A percentile compares a stretch with the other conserved stretches of the same genome.
Evolutionary conservation across 257 asterid species (phyloP).

Genomic region (Ilex aquifolium): DNA sequence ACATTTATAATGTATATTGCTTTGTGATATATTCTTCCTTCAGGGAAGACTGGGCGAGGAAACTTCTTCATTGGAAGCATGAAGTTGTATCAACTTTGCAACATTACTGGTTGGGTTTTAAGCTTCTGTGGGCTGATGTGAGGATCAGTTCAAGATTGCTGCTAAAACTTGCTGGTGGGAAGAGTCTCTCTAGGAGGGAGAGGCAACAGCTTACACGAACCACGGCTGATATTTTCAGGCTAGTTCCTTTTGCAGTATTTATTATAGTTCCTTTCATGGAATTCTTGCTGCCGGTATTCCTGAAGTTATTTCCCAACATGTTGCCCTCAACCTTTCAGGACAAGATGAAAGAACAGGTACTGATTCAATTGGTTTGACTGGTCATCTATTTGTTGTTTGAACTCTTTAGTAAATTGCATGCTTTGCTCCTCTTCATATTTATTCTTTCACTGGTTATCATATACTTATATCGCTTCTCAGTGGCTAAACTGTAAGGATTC

Average conservation of each 20-base stretch:
- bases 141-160: conserved; percentile 81
- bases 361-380: too few relatives aligned
- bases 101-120: conserved; percentile 87
- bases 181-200: conserved; percentile 84
- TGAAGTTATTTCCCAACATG: conserved; percentile 90
- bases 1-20: too few relatives aligned
- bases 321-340: conserved; percentile 92
- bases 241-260: conserved; percentile 86
- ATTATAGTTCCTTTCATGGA: conserved; percentile 89
- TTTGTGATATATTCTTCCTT: too few relatives aligned
- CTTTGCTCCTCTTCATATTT: too few relatives aligned
- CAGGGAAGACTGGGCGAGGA: conserved; percentile 87
- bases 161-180: conserved; percentile 79
- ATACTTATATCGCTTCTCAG: too few relatives aligned
- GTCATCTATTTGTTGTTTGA: too few relatives aligned
- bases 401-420: too few relatives aligned
- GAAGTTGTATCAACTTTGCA: conserved; percentile 77
- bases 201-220: conserved; percentile 88
- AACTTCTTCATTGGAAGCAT: conserved; percentile 69
- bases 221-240: conserved; percentile 93
- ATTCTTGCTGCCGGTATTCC: conserved; percentile 71
- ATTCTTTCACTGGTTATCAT: too few relatives aligned
- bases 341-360: conserved; percentile 94
- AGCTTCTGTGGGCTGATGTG: conserved; percentile 91
- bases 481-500: too few relatives aligned